phyloP scores from a whole-genome alignment of 495 filamentous ascomycete species.

The Bacidia rubella region DNA sequence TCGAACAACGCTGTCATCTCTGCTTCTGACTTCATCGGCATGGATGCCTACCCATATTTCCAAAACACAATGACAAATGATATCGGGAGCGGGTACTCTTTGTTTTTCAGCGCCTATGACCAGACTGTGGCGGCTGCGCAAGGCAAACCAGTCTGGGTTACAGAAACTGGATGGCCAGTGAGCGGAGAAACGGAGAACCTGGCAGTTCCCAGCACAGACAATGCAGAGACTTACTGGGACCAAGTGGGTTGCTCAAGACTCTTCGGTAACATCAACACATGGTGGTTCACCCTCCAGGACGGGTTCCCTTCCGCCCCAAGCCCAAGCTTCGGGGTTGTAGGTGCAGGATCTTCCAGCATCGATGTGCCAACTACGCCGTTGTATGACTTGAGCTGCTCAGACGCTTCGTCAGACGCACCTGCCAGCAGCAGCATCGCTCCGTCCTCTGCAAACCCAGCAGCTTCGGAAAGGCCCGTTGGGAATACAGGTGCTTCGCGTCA shows the following conservation, averaged over 20 bases:
- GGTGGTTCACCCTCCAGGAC: conserved; percentile 54
- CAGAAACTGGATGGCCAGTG: conserved; percentile 73
- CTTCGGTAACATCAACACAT: conserved; percentile 54
- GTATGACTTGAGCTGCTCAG: conserved; percentile 49
- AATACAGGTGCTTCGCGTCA: conserved; percentile 2
- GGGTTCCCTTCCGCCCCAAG: conserved; percentile 36
- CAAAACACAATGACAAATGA: conserved; percentile 43
- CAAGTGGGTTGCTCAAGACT: conserved; percentile 53
- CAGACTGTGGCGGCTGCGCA: conserved; percentile 42
- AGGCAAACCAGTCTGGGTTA: conserved; percentile 67
- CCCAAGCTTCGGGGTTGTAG: conserved; percentile 58
- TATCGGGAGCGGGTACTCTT: conserved; percentile 42
- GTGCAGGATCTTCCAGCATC: conserved; percentile 17
- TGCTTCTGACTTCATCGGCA: conserved; percentile 57
- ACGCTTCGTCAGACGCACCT: conserved; percentile 14
- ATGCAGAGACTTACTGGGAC: conserved; percentile 68
- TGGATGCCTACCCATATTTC: conserved; percentile 51
- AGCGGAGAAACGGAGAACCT: conserved; percentile 41
- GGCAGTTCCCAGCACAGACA: conserved; percentile 46
- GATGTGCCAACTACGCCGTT: conserved; percentile 43
- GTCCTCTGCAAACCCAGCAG: conserved; percentile 13
- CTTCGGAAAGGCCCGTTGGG: conserved; percentile 16
- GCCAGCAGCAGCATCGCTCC: conserved; percentile 7
- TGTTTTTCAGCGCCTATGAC: conserved; percentile 51
- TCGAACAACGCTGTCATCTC: conserved; percentile 56